A percentile compares a stretch with the other conserved stretches of the same genome.
These are phyloP conservation scores for Closterium sp. DNA, from an alignment of 139 green algal genomes.

Conservation along the genomic window DNA sequence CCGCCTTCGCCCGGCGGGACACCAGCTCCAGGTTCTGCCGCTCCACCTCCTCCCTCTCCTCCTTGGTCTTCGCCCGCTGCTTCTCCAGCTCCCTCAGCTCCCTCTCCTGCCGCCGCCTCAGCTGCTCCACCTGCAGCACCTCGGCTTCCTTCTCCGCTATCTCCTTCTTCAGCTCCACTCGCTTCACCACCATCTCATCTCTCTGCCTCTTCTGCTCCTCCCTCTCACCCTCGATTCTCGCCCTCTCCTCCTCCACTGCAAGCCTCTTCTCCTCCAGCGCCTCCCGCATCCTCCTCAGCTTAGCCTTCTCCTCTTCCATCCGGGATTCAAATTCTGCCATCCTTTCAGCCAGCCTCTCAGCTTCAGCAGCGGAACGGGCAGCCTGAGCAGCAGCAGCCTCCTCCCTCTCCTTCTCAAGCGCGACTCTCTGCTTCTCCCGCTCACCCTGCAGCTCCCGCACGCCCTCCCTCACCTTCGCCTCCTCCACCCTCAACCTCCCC, in stretches of 20 bases:
- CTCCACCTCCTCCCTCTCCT: constrained; percentile 5
- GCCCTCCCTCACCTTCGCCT: neutral
- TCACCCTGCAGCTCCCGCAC: neutral
- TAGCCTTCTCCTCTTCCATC: constrained; percentile 4
- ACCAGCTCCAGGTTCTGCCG: neutral
- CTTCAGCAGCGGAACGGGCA: neutral
- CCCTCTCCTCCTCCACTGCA: neutral
- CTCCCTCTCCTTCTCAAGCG: neutral
- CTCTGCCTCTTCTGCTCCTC: neutral
- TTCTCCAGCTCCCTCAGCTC: neutral
- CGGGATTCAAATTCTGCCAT: neutral
- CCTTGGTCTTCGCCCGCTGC: neutral
- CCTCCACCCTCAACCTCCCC: neutral
- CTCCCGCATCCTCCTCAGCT: neutral
- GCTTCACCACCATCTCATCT: neutral
- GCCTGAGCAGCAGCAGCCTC: neutral
- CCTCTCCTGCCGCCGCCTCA: neutral
- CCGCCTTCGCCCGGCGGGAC: neutral
- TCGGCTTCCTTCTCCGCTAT: constrained; percentile 1
- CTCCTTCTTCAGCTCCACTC: neutral
- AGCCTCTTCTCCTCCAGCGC: neutral
- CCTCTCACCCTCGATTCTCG: neutral
- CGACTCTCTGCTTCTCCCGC: neutral
- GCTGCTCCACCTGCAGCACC: neutral
- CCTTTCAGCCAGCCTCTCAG: neutral